phyloP scores from a whole-genome alignment of 306 rosid species.

The Prunus mira region DNA sequence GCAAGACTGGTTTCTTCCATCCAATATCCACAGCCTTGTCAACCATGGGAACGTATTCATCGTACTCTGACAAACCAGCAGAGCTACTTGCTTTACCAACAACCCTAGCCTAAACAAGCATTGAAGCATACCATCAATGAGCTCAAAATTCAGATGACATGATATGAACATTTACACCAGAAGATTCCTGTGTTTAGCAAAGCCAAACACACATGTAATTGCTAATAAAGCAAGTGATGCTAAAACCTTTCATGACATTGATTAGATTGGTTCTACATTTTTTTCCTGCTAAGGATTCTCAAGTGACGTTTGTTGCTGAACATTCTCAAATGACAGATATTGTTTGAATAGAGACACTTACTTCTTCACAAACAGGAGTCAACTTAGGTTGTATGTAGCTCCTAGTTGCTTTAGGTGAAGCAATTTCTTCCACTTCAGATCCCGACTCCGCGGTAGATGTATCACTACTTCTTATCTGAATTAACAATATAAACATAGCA shows the following conservation, averaged over 20 bases:
- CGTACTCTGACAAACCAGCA: conserved; percentile 47
- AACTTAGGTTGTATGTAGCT: conserved; percentile 54
- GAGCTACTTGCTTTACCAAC: conserved; percentile 34
- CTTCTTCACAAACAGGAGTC: conserved; percentile 89
- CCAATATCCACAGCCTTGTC: conserved; percentile 77
- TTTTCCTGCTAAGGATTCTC: not conserved
- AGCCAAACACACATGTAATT: not conserved
- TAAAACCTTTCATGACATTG: not conserved
- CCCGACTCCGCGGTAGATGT: conserved; percentile 92
- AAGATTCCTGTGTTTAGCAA: not conserved
- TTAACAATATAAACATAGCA: conserved; percentile 7
- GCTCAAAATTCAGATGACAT: conserved; percentile 1
- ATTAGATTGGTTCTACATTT: not conserved
- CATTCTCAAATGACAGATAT: not conserved
- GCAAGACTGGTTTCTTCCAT: conserved; percentile 42
- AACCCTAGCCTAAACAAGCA: conserved; percentile 61
- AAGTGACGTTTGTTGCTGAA: not conserved
- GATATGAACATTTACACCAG: not conserved
- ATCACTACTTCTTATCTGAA: conserved; percentile 75
- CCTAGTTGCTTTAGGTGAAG: conserved; percentile 67
- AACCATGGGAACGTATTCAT: conserved; percentile 76
- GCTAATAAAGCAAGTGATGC: not conserved
- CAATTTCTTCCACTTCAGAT: conserved; percentile 84
- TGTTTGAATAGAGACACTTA: conserved; percentile 35
- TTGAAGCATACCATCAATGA: conserved; percentile 14